A percentile compares a stretch with the other conserved stretches of the same genome.
These are phyloP conservation scores for Akanthomyces lecanii DNA, from an alignment of 2,329 filamentous ascomycete genomes.

Conservation along the genomic window DNA sequence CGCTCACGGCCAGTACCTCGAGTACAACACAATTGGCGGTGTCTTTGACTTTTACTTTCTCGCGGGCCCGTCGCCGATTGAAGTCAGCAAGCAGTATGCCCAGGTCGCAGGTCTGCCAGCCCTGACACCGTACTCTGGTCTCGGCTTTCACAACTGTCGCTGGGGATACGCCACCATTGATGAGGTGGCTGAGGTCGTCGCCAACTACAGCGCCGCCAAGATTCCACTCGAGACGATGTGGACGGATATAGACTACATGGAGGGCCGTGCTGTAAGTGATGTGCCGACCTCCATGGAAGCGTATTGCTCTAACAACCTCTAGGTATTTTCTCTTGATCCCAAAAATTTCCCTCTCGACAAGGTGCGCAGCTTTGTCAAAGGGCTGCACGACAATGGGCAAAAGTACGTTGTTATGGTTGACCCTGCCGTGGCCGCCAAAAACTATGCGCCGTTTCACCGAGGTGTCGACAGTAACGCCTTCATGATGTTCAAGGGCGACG, in stretches of 20 bases:
- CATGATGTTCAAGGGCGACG: conserved; percentile 48
- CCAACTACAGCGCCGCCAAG: conserved; percentile 60
- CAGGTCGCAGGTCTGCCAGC: conserved; percentile 64
- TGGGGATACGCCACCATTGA: conserved; percentile 75
- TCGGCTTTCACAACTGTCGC: conserved; percentile 75
- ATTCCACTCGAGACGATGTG: conserved; percentile 58
- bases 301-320: conserved; percentile 12
- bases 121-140: conserved; percentile 76
- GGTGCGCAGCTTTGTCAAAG: conserved; percentile 61
- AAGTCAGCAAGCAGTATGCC: conserved; percentile 69
- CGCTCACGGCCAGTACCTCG: conserved; percentile 60
- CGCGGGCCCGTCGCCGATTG: conserved; percentile 63
- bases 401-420: conserved; percentile 78
- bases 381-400: conserved; percentile 63
- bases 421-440: conserved; percentile 58
- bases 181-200: conserved; percentile 59
- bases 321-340: conserved; percentile 60
- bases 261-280: conserved; percentile 25
- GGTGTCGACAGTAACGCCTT: conserved; percentile 44
- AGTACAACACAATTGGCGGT: conserved; percentile 78
- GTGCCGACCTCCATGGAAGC: background rate
- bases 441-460: conserved; percentile 40
- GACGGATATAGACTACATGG: conserved; percentile 44
- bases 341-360: conserved; percentile 57
- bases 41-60: conserved; percentile 78